Evolutionary conservation across 2,329 filamentous ascomycete species (phyloP), one percentile per base, ranked within the genome.

Genomic region (Fusarium veterinarium): DNA sequence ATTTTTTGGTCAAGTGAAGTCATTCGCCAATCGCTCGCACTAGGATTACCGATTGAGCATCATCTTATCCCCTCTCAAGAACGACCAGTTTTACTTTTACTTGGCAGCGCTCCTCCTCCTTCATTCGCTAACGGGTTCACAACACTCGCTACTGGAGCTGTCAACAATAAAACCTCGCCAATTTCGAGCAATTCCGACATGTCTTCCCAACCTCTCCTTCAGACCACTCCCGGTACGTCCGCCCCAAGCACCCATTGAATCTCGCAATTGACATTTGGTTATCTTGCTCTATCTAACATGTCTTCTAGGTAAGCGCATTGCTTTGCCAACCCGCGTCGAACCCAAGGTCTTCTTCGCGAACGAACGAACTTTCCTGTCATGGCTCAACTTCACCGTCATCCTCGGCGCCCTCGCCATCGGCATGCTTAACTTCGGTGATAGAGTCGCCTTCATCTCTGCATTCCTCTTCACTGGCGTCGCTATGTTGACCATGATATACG

Each of bases 281-380:
- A n/a, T 25, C 49, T 28, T 57, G n/a, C 38, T 31, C 33, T 63
- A 40, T 63, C 68, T 77, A 68, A 79, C 69, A 38, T 37, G 35
- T 46, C 25, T 40, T n/a, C 52, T 78, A 97, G 95, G 95, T 89
- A 99, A 99, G 87, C 94, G 95, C 81, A 98, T 99, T 82, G 95
- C 96, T 79, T 94, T 99, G 74, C 96, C 96, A 64, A 98, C 95
- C 68, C 95, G 96, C 76, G 95, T 99, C 84, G 96, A 99, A 84
- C 96, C 96, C 79, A 99, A 99, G 86, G 96, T 99, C 87, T 99
- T 98, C 91, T 99, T 99, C 88, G 96, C 96, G 85, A 99, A 99
- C 88, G 96, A 99, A 86, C 94, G 96, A 73, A 99, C 96, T 72
- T 99, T 99, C 83, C 91, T 99, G 80, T 97, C 95, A 84, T 99